phyloP scores from a whole-genome alignment of 2,329 filamentous ascomycete species.

The Colletotrichum eleusines region DNA sequence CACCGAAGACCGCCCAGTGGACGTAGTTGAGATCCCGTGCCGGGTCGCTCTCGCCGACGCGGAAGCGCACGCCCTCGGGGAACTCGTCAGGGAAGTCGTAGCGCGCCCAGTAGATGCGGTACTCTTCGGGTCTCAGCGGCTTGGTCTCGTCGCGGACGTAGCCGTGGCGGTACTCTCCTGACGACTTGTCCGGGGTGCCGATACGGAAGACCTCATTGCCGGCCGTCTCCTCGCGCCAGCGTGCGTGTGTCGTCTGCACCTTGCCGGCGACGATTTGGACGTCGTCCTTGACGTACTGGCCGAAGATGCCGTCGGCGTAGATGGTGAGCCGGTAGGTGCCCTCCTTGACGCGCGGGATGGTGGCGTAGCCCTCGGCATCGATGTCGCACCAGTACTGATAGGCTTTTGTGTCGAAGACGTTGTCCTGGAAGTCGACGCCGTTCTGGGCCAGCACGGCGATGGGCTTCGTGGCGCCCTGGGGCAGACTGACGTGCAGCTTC shows the following conservation, averaged over 20 bases:
- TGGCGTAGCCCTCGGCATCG: constrained; percentile 56
- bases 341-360: constrained; percentile 63
- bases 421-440: constrained; percentile 69
- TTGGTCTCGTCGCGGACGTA: constrained; percentile 58
- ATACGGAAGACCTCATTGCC: constrained; percentile 73
- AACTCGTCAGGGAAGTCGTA: constrained; percentile 70
- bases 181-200: constrained; percentile 69
- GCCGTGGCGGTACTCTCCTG: constrained; percentile 70
- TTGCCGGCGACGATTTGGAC: constrained; percentile 56
- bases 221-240: constrained; percentile 66
- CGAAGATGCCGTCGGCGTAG: constrained; percentile 73
- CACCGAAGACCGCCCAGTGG: constrained; percentile 72
- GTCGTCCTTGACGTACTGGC: constrained; percentile 67
- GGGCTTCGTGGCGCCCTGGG: constrained; percentile 59
- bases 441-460: constrained; percentile 65
- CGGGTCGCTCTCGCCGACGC: constrained; percentile 62
- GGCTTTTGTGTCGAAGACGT: constrained; percentile 59
- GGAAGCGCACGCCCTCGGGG: constrained; percentile 65
- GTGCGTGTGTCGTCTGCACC: constrained; percentile 53
- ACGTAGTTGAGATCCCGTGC: constrained; percentile 68
- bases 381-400: constrained; percentile 70
- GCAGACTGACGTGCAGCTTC: constrained; percentile 63
- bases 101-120: constrained; percentile 68
- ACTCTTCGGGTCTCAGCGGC: constrained; percentile 62
- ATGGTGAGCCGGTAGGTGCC: constrained; percentile 73